These are phyloP conservation scores for Quercus robur DNA, from an alignment of 306 rosid genomes.

Conservation along the genomic window DNA sequence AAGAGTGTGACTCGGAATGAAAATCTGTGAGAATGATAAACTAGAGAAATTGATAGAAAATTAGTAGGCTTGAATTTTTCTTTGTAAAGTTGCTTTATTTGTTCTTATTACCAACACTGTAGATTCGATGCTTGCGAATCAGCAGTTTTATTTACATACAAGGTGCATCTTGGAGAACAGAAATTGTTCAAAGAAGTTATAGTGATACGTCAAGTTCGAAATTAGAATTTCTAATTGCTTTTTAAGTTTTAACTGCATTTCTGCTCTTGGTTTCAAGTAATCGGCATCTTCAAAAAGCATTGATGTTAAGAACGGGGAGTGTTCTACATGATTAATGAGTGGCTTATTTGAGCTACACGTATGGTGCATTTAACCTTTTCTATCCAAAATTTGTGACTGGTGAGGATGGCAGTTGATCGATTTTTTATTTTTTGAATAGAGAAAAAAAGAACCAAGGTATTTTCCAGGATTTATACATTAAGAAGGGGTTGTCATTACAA, in stretches of 20 bases:
- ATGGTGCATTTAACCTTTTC: not conserved
- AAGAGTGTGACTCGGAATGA: conserved; percentile 30
- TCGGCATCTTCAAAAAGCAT: not conserved
- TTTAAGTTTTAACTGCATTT: not conserved
- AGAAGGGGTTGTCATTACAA: too few species aligned
- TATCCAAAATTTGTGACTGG: too few species aligned
- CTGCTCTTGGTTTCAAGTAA: not conserved
- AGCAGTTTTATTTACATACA: conserved; percentile 24
- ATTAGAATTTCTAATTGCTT: not conserved
- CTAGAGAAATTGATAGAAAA: conserved; percentile 12
- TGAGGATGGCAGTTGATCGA: too few species aligned
- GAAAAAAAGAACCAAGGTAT: too few species aligned
- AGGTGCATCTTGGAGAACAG: conserved; percentile 17
- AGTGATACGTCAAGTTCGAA: conserved; percentile 17
- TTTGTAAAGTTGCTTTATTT: conserved; percentile 33
- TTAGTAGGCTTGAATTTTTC: conserved; percentile 14
- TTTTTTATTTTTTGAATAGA: too few species aligned
- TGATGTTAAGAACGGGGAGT: not conserved
- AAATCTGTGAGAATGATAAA: conserved; percentile 14
- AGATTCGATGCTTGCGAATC: conserved; percentile 28
- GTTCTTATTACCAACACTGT: conserved; percentile 6
- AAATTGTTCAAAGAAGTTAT: conserved; percentile 19
- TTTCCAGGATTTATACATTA: too few species aligned
- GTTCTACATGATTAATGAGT: not conserved
- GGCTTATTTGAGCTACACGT: not conserved